phyloP scores from a whole-genome alignment of 371 early-diverging fungal genomes.

The Mucor ambiguus region DNA sequence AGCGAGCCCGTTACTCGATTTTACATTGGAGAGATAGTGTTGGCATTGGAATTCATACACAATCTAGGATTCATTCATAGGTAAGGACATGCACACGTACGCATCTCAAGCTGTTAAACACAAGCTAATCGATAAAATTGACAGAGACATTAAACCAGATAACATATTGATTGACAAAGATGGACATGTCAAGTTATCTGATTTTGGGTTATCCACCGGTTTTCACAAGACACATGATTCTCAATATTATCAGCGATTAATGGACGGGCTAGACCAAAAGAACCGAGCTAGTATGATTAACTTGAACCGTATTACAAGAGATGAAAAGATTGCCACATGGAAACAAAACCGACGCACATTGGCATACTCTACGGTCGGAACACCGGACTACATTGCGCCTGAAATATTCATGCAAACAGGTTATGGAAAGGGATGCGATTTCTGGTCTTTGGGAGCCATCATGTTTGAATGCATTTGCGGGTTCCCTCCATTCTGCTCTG shows the following conservation, averaged over 20 bases:
- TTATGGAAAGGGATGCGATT: constrained; percentile 97
- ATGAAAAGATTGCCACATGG: constrained; percentile 94
- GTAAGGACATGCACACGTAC: constrained; percentile 45
- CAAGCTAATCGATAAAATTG: background rate
- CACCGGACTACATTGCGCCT: constrained; percentile 98
- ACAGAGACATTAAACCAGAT: constrained; percentile 87
- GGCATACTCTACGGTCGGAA: constrained; percentile 95
- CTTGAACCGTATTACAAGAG: constrained; percentile 60
- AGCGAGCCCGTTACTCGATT: constrained; percentile 95
- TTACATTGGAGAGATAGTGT: constrained; percentile 97
- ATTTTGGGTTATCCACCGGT: constrained; percentile 98
- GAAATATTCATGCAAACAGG: constrained; percentile 94
- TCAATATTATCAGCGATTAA: constrained; percentile 83
- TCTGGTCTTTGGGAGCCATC: constrained; percentile 99
- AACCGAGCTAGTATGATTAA: constrained; percentile 75
- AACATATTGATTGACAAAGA: constrained; percentile 84
- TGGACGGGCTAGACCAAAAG: constrained; percentile 56
- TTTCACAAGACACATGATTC: constrained; percentile 98
- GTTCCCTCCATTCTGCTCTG: constrained; percentile 97
- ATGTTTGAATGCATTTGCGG: constrained; percentile 98
- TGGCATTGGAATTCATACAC: constrained; percentile 97
- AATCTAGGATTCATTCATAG: constrained; percentile 97
- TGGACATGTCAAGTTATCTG: constrained; percentile 93
- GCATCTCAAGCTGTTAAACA: constrained; percentile 16
- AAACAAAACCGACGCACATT: constrained; percentile 92